Percentiles rank a stretch among this genome's conserved stretches.
These are phyloP conservation scores for Porodaedalea pini DNA, from an alignment of 1,284 basidiomycete genomes.

Conservation along the genomic window DNA sequence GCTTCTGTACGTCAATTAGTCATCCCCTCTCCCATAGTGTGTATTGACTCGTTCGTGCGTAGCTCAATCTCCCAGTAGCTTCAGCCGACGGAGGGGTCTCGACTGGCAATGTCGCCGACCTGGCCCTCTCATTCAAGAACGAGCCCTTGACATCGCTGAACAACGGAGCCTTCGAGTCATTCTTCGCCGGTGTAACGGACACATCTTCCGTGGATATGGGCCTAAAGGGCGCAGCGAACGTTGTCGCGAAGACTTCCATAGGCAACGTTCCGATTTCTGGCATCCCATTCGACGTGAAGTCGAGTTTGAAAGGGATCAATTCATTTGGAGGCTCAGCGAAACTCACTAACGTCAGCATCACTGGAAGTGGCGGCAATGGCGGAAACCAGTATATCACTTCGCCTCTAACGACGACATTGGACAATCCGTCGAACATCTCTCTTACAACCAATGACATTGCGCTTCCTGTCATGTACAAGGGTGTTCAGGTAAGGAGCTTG, in stretches of 20 bases:
- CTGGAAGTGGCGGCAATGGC: constrained; percentile 57
- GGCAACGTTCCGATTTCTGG: constrained; percentile 65
- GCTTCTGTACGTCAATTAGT: constrained; percentile 42
- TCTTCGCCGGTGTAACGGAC: constrained; percentile 61
- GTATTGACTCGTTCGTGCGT: constrained; percentile 8
- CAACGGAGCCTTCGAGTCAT: constrained; percentile 49
- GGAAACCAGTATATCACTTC: constrained; percentile 53
- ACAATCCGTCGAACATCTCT: constrained; percentile 70
- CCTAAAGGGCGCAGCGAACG: constrained; percentile 56
- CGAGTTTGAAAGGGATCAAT: constrained; percentile 51
- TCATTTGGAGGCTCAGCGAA: constrained; percentile 48
- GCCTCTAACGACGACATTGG: constrained; percentile 50
- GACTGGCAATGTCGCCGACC: constrained; percentile 59
- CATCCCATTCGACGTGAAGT: constrained; percentile 60
- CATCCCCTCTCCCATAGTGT: not conserved
- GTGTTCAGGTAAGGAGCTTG: constrained; percentile 36
- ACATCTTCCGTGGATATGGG: constrained; percentile 43
- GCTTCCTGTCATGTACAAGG: constrained; percentile 58
- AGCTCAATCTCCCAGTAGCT: constrained; percentile 55
- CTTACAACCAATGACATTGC: constrained; percentile 56
- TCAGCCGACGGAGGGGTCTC: constrained; percentile 59
- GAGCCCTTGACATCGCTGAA: constrained; percentile 55
- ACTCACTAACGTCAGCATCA: constrained; percentile 52
- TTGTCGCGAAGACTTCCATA: constrained; percentile 61
- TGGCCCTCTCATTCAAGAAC: constrained; percentile 56